Evolutionary conservation across 225 moss, liverwort and hornwort species (phyloP), one percentile per base, ranked within the genome.

Genomic region (Asterella californica): DNA sequence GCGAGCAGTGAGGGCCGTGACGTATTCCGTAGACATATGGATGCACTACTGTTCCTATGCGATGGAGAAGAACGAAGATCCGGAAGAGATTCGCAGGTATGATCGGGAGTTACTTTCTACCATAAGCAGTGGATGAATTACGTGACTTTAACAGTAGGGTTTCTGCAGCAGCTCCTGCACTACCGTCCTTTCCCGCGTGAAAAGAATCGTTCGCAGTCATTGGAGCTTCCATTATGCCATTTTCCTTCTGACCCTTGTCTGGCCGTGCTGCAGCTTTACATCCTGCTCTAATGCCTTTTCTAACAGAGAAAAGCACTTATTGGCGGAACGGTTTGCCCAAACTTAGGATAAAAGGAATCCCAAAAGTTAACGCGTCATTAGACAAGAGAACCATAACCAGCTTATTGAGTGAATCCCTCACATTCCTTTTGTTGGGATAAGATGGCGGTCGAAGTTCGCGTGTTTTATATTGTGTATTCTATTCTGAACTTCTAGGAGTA

Each of bases 231-330:
- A 86, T 86, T 85, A 81, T 92, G 88, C 91, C 83, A 49, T 91
- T 91, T 90, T 86, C 89, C 91, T 94, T 95, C 92, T 99, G 90
- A 99, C 92, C 90, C 85, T 91, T 92, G 93, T 88, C 89, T 99
- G 93, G 88, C 90, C 94, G 95, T 99, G 90, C 93, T 99, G 95
- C 95, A 99, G 93, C 96, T 95, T 94, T 91, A 84, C 92, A 91
- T 91, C 89, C 82, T 96, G 89, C 91, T 86, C 89, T 92, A 91
- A 91, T 91, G 89, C 89, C 86, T 91, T 97, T 88, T 86, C 91
- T 99, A 88, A 88, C 92, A 99, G 93, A 93, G 97, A 99, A 88
- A 92, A 90, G 92, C 90, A 93, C 82, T 93, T 89, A 87, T 92
- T 99, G 92, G 94, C 88, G 93, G 93, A 93, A 84, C 86, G 89